Evolutionary conservation across 768 basidiomycete species (phyloP).

Genomic region (Lentinula lateritia): DNA sequence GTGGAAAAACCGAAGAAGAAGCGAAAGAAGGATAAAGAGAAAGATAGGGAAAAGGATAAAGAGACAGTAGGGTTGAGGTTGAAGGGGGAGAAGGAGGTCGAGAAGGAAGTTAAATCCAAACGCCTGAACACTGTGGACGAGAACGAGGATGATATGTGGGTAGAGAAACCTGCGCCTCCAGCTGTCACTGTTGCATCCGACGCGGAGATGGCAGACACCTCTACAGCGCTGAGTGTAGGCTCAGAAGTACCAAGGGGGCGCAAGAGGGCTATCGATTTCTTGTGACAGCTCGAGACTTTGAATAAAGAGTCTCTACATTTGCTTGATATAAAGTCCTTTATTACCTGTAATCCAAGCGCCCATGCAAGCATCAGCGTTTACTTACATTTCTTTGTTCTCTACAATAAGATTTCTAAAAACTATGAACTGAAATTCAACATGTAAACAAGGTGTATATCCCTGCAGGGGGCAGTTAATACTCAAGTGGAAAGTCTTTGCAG

Average conservation of each 20-base stretch:
- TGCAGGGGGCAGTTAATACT: too few relatives aligned
- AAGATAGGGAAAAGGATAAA: conserved; percentile 15
- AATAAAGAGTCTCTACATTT: too few relatives aligned
- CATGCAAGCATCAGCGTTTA: too few relatives aligned
- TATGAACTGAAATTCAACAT: too few relatives aligned
- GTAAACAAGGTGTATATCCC: too few relatives aligned
- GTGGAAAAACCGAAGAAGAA: conserved; percentile 27
- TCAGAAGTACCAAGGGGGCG: conserved; percentile 34
- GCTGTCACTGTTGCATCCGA: conserved; percentile 29
- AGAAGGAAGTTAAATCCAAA: conserved; percentile 18
- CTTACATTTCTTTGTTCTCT: too few relatives aligned
- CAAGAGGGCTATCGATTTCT: conserved; percentile 72
- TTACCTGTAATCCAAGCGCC: too few relatives aligned
- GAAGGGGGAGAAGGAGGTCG: conserved; percentile 29
- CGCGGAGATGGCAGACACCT: conserved; percentile 1
- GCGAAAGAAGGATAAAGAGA: conserved; percentile 17
- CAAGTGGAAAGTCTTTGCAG: too few relatives aligned
- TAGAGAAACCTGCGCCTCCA: conserved; percentile 56
- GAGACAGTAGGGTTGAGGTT: conserved; percentile 24
- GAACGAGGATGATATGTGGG: conserved; percentile 61
- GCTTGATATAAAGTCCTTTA: too few relatives aligned
- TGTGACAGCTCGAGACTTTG: conserved; percentile 28
- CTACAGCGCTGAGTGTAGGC: conserved; percentile 13
- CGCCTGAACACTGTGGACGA: conserved; percentile 32
- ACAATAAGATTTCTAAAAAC: too few relatives aligned